phyloP scores from a whole-genome alignment of 805 yeast genomes.

The Myxozyma sirexii region DNA sequence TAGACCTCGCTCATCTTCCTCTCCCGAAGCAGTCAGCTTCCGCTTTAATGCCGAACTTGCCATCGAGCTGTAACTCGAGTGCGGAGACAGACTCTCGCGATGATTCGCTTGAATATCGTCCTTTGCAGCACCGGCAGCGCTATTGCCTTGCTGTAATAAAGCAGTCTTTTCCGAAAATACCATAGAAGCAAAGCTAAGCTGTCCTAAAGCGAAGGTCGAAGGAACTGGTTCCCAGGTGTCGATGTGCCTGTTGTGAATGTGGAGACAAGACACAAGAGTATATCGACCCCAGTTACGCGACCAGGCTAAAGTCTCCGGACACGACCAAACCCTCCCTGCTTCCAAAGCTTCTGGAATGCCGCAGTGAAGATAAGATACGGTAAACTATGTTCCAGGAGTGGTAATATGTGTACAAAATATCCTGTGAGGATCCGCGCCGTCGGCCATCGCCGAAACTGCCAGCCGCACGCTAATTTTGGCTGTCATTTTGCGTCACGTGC shows the following conservation, averaged over 20 bases:
- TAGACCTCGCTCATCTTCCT: background rate
- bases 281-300: background rate
- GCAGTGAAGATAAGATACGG: background rate
- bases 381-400: conserved; percentile 3
- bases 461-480: too few relatives aligned
- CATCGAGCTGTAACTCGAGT: conserved; percentile 9
- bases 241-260: background rate
- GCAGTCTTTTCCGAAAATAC: conserved; percentile 6
- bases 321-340: background rate
- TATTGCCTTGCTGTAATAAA: background rate
- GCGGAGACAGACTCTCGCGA: background rate
- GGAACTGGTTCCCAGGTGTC: background rate
- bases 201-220: background rate
- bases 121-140: background rate
- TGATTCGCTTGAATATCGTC: background rate
- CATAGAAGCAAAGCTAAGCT: conserved; percentile 1
- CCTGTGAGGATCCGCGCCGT: background rate
- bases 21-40: conserved; percentile 4
- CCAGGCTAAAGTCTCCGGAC: background rate
- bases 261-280: background rate
- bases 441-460: conserved; percentile 10
- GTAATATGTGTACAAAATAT: background rate
- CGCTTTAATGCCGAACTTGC: conserved; percentile 3
- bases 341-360: conserved; percentile 1
- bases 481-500: background rate